Percentiles rank a stretch among this genome's conserved stretches.
Conservation (phyloP, 176 grass and related monocot genomes). For the Elaeis guineensis region DNA sequence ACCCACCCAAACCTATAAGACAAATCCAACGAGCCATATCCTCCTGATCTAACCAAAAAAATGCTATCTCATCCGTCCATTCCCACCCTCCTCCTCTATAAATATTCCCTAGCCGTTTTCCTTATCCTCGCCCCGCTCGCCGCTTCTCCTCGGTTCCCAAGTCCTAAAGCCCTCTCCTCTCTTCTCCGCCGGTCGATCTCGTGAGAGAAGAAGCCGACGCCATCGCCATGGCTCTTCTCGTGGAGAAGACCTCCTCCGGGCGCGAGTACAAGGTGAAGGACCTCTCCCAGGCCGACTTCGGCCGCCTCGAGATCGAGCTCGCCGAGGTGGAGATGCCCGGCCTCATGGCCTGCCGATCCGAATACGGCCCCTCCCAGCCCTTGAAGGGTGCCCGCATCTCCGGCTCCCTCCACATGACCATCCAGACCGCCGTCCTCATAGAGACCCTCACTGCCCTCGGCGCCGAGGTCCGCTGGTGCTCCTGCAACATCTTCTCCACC, state of each 20-base stretch:
- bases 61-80: background rate
- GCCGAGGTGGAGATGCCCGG: conserved; percentile 98
- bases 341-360: conserved; percentile 73
- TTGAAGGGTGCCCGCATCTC: conserved; percentile 80
- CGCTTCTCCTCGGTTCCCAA: background rate
- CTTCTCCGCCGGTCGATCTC: background rate
- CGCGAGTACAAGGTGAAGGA: conserved; percentile 98
- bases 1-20: too few relatives aligned
- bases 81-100: too few relatives aligned
- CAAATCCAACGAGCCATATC: background rate
- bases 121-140: background rate
- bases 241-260: conserved; percentile 81
- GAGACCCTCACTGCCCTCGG: conserved; percentile 67
- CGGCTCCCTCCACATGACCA: conserved; percentile 94
- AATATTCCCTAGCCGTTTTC: background rate
- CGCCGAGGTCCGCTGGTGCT: too few relatives aligned
- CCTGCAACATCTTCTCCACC: too few relatives aligned
- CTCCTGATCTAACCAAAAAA: background rate
- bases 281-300: conserved; percentile 81
- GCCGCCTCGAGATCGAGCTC: conserved; percentile 82
- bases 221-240: conserved; percentile 54
- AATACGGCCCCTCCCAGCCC: conserved; percentile 74
- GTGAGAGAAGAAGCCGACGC: background rate
- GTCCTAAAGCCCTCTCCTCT: background rate
- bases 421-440: conserved; percentile 96